Evolutionary conservation across 1,284 basidiomycete species (phyloP), one percentile per base, ranked within the genome.

Genomic region (Rhodotorula sp.): DNA sequence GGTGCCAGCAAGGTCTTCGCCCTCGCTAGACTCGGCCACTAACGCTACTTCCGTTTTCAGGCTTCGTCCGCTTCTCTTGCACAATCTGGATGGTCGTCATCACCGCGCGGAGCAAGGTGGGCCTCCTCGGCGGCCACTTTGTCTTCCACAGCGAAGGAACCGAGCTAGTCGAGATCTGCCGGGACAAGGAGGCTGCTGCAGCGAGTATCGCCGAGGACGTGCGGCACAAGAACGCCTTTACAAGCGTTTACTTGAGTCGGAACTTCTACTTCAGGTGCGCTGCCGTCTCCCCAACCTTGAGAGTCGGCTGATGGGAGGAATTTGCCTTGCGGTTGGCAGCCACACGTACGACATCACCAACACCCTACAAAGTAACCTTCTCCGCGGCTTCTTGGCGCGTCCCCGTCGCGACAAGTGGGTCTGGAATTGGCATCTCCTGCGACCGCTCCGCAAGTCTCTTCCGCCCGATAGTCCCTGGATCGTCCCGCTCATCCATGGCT

Each of bases 331-430:
- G 17, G 11, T 27, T 6, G 2, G 46, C 75, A 94, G 94, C 74
- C 93, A 96, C 79, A 94, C 95, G 0, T 99, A 99, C 81, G 96
- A 99, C 80, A 83, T 99, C 39, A 97, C 96, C 1, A 94, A 92
- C 53, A 94, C 93, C 0, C 84, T 99, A 0, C 96, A 99, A 81
- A 86, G 89, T 74, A 98, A 99, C 77, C 85, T 98, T n/a, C 91
- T 92, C 3, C 78, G 75, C 24, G 60, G 52, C 2, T 34, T 46
- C 20, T 32, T 39, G 15, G n/a, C 29, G 24, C 59, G 57, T 2
- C 62, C 62, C 30, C 66, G 91, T 81, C 93, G 92, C 77, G 90
- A 94, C 75, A 87, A 94, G 56, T 98, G 90, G 80, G 92, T 94
- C 51, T 99, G 96, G 96, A 99, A 99, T 78, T 90, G 91, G 76